Evolutionary conservation across 2,329 filamentous ascomycete genomes (phyloP), one percentile per base, ranked within the genome.

Genomic region (Colletotrichum neosansevieriae): DNA sequence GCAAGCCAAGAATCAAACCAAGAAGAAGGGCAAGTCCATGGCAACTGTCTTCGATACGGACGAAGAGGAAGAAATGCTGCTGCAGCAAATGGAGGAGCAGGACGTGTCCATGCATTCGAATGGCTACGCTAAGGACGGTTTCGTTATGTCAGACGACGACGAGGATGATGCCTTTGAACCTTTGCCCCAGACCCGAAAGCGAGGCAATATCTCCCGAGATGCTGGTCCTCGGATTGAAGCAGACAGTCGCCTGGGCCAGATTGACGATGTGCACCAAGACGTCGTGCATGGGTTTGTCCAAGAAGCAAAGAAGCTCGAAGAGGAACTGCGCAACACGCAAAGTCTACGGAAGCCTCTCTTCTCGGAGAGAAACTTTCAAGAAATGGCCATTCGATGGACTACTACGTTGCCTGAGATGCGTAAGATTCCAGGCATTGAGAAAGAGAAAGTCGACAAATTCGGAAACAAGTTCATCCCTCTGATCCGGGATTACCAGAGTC

Each of bases 301-400:
- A 0, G 84, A 88, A 51, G 92, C 91, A 1, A 89, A 87, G 73
- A 78, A 79, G 19, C 63, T 88, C 15, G 88, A 91, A 72, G 87
- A 90, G 72, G 80, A 84, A 1, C 82, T 94, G 24, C 86, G 91
- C 72, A 87, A 88, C 70, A 82, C 82, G 24, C 87, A 87, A 58
- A 81, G 83, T 4, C 78, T 91, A 36, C 85, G 87, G 9, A 81
- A 83, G 21, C 84, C 86, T 4, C 81, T 91, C 0, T 96, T 96
- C 75, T 89, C 88, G 0, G 90, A 94, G 69, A 84, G 83, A 21
- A 84, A 93, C 13, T 85, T 94, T 58, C 88, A 90, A 40, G 86
- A 91, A 72, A 94, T 96, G 91, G 90, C 88, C 12, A 88, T 94
- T 57, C 79, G 83, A 38, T 91, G 92, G 83, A 92, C 92, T 1